Evolutionary conservation across 73 alveolate species (phyloP).

Genomic region (Paraurostyla sp.): DNA sequence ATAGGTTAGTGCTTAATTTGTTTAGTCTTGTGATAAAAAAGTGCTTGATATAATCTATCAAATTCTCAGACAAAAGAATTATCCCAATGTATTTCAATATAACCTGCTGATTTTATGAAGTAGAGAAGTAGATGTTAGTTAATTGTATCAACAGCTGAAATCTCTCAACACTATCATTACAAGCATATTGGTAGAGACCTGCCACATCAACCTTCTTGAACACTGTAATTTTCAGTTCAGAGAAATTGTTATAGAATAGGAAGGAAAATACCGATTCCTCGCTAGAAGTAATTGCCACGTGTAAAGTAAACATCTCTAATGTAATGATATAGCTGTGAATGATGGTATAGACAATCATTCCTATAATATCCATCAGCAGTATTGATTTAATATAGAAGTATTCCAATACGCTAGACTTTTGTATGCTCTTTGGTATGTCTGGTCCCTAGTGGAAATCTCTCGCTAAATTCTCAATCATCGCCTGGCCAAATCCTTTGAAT

Average conservation of each 20-base stretch:
- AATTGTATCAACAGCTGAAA: constrained; percentile 28
- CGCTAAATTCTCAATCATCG: constrained; percentile 45
- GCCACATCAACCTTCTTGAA: constrained; percentile 68
- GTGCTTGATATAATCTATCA: constrained; percentile 68
- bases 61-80: constrained; percentile 32
- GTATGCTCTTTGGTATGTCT: not conserved
- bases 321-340: constrained; percentile 58
- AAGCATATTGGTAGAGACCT: constrained; percentile 23
- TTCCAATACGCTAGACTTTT: not conserved
- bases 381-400: not conserved
- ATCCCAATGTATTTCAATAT: not conserved
- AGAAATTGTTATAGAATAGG: constrained; percentile 61
- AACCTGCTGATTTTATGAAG: not conserved
- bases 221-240: constrained; percentile 70
- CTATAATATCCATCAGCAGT: not conserved
- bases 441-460: constrained; percentile 29
- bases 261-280: constrained; percentile 59
- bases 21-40: constrained; percentile 61
- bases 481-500: constrained; percentile 36
- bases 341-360: constrained; percentile 19
- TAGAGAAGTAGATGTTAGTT: constrained; percentile 40
- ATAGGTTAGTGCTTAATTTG: constrained; percentile 2
- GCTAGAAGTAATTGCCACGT: constrained; percentile 57
- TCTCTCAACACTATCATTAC: constrained; percentile 67
- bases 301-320: constrained; percentile 62